These are phyloP conservation scores for Sporisorium iseilematis-ciliati DNA, from an alignment of 1,284 basidiomycete species.

Conservation along the genomic window DNA sequence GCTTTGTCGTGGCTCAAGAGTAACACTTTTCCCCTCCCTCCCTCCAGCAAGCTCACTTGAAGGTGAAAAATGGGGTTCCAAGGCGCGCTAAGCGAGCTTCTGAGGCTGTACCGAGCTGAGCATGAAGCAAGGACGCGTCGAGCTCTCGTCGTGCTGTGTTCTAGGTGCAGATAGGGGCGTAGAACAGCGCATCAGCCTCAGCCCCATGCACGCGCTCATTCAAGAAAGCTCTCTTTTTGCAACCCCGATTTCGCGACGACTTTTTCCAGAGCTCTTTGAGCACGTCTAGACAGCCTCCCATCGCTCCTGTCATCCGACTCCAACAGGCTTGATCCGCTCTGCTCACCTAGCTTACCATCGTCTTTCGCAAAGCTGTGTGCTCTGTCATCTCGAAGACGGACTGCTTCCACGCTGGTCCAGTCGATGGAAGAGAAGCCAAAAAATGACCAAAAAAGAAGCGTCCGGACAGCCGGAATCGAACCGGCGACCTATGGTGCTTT, in stretches of 20 bases:
- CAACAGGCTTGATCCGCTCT: not conserved
- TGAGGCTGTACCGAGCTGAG: no score
- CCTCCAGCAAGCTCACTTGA: no score
- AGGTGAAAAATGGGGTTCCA: not conserved
- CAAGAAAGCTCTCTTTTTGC: not conserved
- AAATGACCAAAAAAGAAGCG: conserved; percentile 30
- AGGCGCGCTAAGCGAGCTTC: no score
- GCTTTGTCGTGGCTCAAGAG: not conserved
- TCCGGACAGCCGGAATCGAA: conserved; percentile 59
- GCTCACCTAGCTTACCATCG: no score
- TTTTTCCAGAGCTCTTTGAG: not conserved
- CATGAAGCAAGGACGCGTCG: no score
- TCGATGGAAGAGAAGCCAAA: not conserved
- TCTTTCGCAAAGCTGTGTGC: no score
- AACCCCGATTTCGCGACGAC: conserved; percentile 1
- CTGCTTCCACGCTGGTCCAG: not conserved
- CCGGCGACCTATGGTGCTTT: conserved; percentile 58
- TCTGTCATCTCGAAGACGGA: no score
- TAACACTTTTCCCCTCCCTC: not conserved
- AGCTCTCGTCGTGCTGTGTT: no score
- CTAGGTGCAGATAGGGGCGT: not conserved
- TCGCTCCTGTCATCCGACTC: not conserved
- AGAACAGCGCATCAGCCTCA: not conserved
- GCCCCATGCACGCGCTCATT: not conserved
- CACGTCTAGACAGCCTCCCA: not conserved